Evolutionary conservation across 1,284 basidiomycete species (phyloP).

Genomic region (Boletus subluridellus): DNA sequence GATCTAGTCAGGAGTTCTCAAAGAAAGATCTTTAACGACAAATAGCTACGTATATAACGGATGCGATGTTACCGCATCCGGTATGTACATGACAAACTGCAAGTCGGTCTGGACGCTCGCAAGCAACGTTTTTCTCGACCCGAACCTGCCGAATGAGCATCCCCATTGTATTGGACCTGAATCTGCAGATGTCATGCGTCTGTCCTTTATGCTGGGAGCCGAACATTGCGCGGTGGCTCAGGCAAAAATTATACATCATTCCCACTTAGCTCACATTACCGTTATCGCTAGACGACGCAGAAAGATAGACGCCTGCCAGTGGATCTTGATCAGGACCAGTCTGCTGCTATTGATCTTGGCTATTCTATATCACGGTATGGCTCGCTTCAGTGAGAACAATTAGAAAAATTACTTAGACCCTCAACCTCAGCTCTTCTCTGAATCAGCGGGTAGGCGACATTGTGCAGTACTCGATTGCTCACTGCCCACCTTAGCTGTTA

Average conservation of each 20-base stretch:
- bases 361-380: neutral
- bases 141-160: slow-evolving; percentile 1
- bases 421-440: neutral
- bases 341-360: neutral
- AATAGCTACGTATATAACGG: slow-evolving; percentile 26
- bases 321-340: slow-evolving; percentile 21
- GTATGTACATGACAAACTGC: neutral
- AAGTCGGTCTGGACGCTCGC: slow-evolving; percentile 1
- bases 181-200: slow-evolving; percentile 1
- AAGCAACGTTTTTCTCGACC: slow-evolving; percentile 1
- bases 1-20: slow-evolving; percentile 21
- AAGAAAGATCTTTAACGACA: slow-evolving; percentile 18
- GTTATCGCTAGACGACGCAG: slow-evolving; percentile 16
- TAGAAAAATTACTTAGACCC: neutral
- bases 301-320: neutral
- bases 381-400: neutral
- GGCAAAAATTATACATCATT: slow-evolving; percentile 1
- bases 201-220: neutral
- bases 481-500: neutral
- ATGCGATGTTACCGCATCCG: slow-evolving; percentile 18
- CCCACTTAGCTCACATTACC: slow-evolving; percentile 15
- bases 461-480: neutral
- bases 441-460: neutral
- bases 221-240: neutral
- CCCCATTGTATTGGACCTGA: slow-evolving; percentile 3